Conservation (phyloP, 371 early-diverging fungal species). For the Apophysomyces trapeziformis region DNA sequence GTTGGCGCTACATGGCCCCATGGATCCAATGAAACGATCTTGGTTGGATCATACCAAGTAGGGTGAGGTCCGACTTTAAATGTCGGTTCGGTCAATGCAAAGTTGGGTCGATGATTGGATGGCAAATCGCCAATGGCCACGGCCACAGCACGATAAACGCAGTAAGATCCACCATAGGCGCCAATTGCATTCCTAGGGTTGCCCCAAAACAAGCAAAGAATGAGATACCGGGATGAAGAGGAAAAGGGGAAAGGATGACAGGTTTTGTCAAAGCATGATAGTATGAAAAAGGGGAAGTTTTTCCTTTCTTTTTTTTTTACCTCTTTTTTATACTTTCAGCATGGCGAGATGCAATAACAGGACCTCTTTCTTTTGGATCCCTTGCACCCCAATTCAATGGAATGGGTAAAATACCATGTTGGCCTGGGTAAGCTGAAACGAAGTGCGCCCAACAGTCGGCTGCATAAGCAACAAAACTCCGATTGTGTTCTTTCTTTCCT, state of each 20-base stretch:
- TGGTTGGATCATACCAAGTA: slow-evolving; percentile 86
- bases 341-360: slow-evolving; percentile 86
- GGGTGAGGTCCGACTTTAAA: slow-evolving; percentile 83
- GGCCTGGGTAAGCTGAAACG: slow-evolving; percentile 78
- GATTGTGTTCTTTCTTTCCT: not conserved
- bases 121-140: slow-evolving; percentile 91
- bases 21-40: slow-evolving; percentile 95
- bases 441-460: not conserved
- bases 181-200: slow-evolving; percentile 87
- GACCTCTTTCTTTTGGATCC: slow-evolving; percentile 80
- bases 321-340: slow-evolving; percentile 77
- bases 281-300: no score
- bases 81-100: slow-evolving; percentile 88
- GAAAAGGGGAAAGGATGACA: no score
- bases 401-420: slow-evolving; percentile 86
- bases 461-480: slow-evolving; percentile 1
- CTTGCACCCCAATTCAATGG: slow-evolving; percentile 84
- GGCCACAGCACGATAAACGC: slow-evolving; percentile 91
- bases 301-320: slow-evolving; percentile 27
- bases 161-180: slow-evolving; percentile 94
- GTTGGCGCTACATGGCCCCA: slow-evolving; percentile 84
- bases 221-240: not conserved
- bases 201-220: slow-evolving; percentile 4
- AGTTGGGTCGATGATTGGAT: slow-evolving; percentile 86
- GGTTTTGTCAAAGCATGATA: no score